Base-by-base conservation (phyloP, 352 stramenopile genomes). In the Peronospora tabacina region DNA sequence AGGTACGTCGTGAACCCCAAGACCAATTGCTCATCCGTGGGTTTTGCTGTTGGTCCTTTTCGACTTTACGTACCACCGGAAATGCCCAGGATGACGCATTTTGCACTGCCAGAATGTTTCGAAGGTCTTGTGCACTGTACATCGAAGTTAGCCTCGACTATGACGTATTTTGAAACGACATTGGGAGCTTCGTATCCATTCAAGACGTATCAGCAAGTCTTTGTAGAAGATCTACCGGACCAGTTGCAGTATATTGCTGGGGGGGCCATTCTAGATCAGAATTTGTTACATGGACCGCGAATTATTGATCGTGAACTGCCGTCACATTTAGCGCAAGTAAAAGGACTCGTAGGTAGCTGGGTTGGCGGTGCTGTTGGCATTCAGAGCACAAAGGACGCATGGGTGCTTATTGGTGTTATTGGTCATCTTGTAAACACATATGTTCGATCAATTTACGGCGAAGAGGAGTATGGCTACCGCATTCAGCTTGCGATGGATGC, bases 201-300 rank as follows among this genome's bases (percentile, higher is more conserved):
- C 58, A 87, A 88, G 55, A 90, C 77, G 32, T 93, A 93, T 52
- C 72, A 89, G 63, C 82, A 93, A 43, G 77, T 93, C 29, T 93
- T 90, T 62, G 77, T 93, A 4, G 79, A 93, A 44, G 82, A 93
- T 40, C 71, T 82, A 2, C 77, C 82, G 0, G 77, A 90, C 44
- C 64, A 89, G 39, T 39, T 86, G 39, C 74, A 88, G 38, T 80
- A 73, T 39, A 82, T 81, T 52, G 79, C 75, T 0, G 79, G 79
- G 12, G 71, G 63, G 22, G 76, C 79, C 9, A 73, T 90, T 30
- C 34, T 93, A 16, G 79, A 93, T 47, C 82, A 93, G 57, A 86
- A 85, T 34, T 26, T 89, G 19, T 52, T 90, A 7, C 80, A 90
- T 49, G 73, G 77, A n/a, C 58, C 79, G 0, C 51, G 76, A 12